A percentile compares a stretch with the other conserved stretches of the same genome.
Conservation (phyloP, 768 basidiomycete species). For the Exsudoporus frostii region DNA sequence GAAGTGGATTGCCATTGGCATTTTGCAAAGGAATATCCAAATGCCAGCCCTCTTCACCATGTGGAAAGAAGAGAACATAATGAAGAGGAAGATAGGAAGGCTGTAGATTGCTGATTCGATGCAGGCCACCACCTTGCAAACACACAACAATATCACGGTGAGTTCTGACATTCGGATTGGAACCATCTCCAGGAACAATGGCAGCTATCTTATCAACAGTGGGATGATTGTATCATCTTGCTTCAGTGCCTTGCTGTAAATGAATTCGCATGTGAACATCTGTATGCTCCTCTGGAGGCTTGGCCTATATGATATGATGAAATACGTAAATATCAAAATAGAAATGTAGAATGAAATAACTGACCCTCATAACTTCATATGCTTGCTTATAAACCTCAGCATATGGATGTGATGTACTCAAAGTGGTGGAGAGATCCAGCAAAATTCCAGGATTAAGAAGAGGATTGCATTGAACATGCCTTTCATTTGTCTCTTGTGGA, state of each 20-base stretch:
- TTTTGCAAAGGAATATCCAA: conserved; percentile 12
- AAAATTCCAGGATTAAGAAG: no score
- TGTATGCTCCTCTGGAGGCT: conserved; percentile 14
- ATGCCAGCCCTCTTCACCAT: conserved; percentile 40
- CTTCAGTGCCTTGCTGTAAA: conserved; percentile 22
- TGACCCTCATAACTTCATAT: conserved; percentile 28
- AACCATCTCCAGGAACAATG: conserved; percentile 36
- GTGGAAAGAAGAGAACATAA: conserved; percentile 45
- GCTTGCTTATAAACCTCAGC: conserved; percentile 29
- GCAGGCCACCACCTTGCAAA: conserved; percentile 23
- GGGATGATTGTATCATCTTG: conserved; percentile 42
- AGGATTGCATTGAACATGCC: no score
- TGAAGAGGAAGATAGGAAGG: conserved; percentile 38
- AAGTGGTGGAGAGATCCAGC: no score
- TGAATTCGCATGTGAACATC: conserved; percentile 10
- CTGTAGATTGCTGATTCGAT: conserved; percentile 34
- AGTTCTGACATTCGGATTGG: conserved; percentile 3
- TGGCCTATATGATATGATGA: no score
- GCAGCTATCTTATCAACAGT: conserved; percentile 42
- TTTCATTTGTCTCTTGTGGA: no score
- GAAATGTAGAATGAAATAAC: no score
- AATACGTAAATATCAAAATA: no score
- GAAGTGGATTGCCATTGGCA: not conserved
- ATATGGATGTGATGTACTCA: no score
- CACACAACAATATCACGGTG: conserved; percentile 36